Conservation (phyloP, 192 early-diverging fungal species). For the Podochytrium sp. region DNA sequence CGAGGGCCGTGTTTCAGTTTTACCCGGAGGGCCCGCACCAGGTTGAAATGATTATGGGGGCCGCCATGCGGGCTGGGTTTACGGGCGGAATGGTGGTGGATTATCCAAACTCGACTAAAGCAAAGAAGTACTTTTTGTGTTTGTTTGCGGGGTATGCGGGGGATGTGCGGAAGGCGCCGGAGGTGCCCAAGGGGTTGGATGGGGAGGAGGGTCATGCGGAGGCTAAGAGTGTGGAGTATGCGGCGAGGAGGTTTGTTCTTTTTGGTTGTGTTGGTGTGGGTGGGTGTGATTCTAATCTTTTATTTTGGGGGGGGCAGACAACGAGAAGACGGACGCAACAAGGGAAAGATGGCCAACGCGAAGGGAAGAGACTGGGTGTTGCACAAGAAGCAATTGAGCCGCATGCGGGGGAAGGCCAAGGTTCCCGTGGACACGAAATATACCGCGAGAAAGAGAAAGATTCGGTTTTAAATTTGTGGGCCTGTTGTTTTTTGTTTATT, state of each 20-base stretch:
- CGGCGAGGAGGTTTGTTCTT: constrained; percentile 32
- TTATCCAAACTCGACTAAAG: constrained; percentile 95
- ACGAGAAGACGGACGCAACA: constrained; percentile 16
- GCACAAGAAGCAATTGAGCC: constrained; percentile 86
- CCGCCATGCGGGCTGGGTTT: constrained; percentile 91
- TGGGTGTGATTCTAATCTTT: background rate
- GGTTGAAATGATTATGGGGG: constrained; percentile 87
- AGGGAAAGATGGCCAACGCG: constrained; percentile 21
- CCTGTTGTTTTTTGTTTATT: too few relatives aligned
- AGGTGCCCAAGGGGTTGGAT: constrained; percentile 69
- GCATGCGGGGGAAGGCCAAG: constrained; percentile 75
- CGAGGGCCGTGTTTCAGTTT: constrained; percentile 97
- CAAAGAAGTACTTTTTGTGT: constrained; percentile 96
- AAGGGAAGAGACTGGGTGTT: constrained; percentile 79
- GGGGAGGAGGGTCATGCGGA: constrained; percentile 69
- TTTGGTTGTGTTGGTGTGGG: background rate
- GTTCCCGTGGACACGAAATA: constrained; percentile 90
- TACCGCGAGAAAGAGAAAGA: constrained; percentile 90
- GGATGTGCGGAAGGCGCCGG: constrained; percentile 50
- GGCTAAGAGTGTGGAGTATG: constrained; percentile 47
- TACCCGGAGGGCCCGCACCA: constrained; percentile 97
- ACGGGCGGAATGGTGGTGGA: constrained; percentile 94
- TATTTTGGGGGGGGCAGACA: background rate
- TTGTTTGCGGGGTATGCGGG: constrained; percentile 88
- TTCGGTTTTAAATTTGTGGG: constrained; percentile 84